Evolutionary conservation across 2,329 filamentous ascomycete species (phyloP), one percentile per base, ranked within the genome.

Genomic region (Dothideomycetes sp.): DNA sequence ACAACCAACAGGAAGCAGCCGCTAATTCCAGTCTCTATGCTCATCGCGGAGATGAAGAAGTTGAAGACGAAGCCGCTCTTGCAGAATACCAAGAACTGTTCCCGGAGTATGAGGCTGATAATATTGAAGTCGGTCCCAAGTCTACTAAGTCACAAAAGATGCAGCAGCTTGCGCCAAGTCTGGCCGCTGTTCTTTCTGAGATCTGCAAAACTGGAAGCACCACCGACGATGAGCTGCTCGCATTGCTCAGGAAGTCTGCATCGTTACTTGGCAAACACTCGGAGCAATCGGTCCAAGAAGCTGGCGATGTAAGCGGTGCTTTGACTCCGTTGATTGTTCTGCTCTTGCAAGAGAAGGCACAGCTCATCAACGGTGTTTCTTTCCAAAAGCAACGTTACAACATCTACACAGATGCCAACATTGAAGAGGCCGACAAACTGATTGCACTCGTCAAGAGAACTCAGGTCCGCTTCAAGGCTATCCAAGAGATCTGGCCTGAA

Each of bases 351-450:
- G 30, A 39, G 61, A 60, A 22, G 59, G 66, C 17, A 5, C 27
- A 35, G n/a, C 34, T 20, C 20, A 20, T 51, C 8, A 39, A 34
- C 10, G 41, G 41, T 5, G 27, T 20, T n/a, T 52, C 48, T 8
- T 46, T 36, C 33, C 35, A 28, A 30, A 32, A 33, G 20, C 34
- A 37, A 13, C 47, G 48, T 28, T 93, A 89, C 66, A 94, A 94
- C 62, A 95, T 98, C 59, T 98, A 98, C 60, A 80, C 75, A 0
- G 81, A 94, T 53, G 60, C 80, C 3, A 93, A 96, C 52, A 64
- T 89, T 10, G 59, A 67, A 1, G 85, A 96, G 63, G 78, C 79
- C 8, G 79, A 82, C 45, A 82, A 78, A 46, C 70, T 95, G 4
- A 77, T 91, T 18, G 63, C 60, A 1, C 64, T 95, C 7, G 69